These are phyloP conservation scores for Sonneratia alba DNA, from an alignment of 345 rosid species.

Conservation along the genomic window DNA sequence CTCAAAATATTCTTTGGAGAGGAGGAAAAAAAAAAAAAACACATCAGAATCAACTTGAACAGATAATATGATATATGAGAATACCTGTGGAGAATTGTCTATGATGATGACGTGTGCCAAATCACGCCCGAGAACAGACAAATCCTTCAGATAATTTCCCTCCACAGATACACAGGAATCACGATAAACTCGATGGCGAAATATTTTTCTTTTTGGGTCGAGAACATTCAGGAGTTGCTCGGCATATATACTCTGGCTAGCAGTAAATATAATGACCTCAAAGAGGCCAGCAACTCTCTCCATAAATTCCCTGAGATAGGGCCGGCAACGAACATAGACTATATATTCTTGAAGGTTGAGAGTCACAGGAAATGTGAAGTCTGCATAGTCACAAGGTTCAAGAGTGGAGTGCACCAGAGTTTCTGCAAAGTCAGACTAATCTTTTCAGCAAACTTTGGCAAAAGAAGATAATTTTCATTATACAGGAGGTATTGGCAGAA, in stretches of 20 bases:
- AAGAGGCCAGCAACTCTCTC: slow-evolving; percentile 76
- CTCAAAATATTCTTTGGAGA: background rate
- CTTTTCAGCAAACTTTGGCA: background rate
- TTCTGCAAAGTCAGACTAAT: slow-evolving; percentile 34
- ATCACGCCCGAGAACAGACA: slow-evolving; percentile 93
- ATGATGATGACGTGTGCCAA: slow-evolving; percentile 72
- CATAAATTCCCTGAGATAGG: slow-evolving; percentile 80
- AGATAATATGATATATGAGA: background rate
- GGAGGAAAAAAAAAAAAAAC: background rate
- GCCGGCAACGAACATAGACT: slow-evolving; percentile 89
- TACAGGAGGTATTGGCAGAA: background rate
- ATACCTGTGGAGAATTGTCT: slow-evolving; percentile 99
- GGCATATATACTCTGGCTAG: slow-evolving; percentile 95
- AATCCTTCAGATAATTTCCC: slow-evolving; percentile 90
- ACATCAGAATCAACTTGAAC: background rate
- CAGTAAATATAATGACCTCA: slow-evolving; percentile 93
- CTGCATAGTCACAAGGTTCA: slow-evolving; percentile 79
- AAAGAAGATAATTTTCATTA: background rate
- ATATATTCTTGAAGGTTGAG: slow-evolving; percentile 76
- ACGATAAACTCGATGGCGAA: slow-evolving; percentile 90
- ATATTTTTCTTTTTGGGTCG: slow-evolving; percentile 88
- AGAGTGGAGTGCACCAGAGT: slow-evolving; percentile 90
- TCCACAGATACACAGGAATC: slow-evolving; percentile 94
- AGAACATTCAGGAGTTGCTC: slow-evolving; percentile 95
- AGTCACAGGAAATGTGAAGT: slow-evolving; percentile 87